Percentiles rank a stretch among this genome's conserved stretches.
phyloP scores from a whole-genome alignment of 108 stramenopile species.

The Thalassiosira profunda region DNA sequence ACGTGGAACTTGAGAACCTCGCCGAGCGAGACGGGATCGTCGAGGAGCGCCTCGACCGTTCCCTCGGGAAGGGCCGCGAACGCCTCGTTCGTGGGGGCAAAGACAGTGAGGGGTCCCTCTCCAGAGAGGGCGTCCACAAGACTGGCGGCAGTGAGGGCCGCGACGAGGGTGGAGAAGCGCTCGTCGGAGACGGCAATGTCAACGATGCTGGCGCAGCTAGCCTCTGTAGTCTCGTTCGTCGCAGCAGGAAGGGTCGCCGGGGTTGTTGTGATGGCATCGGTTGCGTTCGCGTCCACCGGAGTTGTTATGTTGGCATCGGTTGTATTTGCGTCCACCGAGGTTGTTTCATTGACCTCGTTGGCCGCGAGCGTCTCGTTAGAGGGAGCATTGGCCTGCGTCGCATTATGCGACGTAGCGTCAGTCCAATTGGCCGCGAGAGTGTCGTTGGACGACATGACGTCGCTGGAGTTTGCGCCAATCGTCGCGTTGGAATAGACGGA shows the following conservation, averaged over 20 bases:
- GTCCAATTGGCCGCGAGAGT: no score
- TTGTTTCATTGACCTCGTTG: no score
- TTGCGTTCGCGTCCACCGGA: background rate
- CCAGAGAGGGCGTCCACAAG: constrained; percentile 41
- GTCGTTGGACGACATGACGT: no score
- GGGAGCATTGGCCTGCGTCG: no score
- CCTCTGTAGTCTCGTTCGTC: no score
- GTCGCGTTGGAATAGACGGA: no score
- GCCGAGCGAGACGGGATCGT: constrained; percentile 2
- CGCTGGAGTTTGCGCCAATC: no score
- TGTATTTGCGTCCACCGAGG: no score
- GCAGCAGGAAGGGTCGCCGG: no score
- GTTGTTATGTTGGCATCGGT: background rate
- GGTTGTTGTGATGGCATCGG: background rate
- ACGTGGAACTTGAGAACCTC: constrained; percentile 50
- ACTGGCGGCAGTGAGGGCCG: constrained; percentile 29
- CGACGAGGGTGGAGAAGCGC: constrained; percentile 47
- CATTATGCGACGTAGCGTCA: no score
- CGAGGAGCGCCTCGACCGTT: constrained; percentile 18
- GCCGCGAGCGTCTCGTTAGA: no score
- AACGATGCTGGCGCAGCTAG: constrained; percentile 4
- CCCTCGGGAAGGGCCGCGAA: constrained; percentile 44
- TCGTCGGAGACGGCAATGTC: constrained; percentile 35
- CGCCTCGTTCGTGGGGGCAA: constrained; percentile 64
- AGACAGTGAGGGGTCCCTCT: constrained; percentile 29